phyloP scores from a whole-genome alignment of 179 eudicot species.

The Camellia oleifera region DNA sequence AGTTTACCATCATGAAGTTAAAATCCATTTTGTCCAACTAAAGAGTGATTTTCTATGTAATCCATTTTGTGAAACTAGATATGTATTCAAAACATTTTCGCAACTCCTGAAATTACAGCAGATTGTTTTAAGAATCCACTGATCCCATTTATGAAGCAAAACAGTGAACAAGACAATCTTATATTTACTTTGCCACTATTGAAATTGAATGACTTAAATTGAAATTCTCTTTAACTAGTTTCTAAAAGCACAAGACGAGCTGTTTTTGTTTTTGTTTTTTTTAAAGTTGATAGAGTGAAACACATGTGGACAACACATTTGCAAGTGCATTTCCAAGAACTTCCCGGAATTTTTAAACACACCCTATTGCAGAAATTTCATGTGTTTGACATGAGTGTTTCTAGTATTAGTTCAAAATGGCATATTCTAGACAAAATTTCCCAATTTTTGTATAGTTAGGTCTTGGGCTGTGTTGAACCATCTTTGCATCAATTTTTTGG shows the following conservation, averaged over 20 bases:
- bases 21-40: slow-evolving; percentile 2
- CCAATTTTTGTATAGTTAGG: neutral
- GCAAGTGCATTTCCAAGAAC: neutral
- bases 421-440: neutral
- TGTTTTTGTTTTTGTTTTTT: neutral
- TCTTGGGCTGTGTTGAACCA: too few species aligned
- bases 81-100: too few species aligned
- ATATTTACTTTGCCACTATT: too few species aligned
- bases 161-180: too few species aligned
- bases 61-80: too few species aligned
- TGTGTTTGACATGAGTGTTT: neutral
- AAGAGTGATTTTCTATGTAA: neutral
- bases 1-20: neutral
- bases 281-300: neutral
- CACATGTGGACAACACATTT: neutral
- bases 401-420: neutral
- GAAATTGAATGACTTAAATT: too few species aligned
- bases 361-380: neutral
- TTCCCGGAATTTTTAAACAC: neutral
- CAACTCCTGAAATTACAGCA: too few species aligned
- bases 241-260: too few species aligned
- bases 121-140: too few species aligned
- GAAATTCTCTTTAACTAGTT: too few species aligned
- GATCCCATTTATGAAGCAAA: too few species aligned
- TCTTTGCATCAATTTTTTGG: too few species aligned